A percentile compares a stretch with the other conserved stretches of the same genome.
Conservation (phyloP, 2,329 filamentous ascomycete species). For the Neofusicoccum umdonicola region DNA sequence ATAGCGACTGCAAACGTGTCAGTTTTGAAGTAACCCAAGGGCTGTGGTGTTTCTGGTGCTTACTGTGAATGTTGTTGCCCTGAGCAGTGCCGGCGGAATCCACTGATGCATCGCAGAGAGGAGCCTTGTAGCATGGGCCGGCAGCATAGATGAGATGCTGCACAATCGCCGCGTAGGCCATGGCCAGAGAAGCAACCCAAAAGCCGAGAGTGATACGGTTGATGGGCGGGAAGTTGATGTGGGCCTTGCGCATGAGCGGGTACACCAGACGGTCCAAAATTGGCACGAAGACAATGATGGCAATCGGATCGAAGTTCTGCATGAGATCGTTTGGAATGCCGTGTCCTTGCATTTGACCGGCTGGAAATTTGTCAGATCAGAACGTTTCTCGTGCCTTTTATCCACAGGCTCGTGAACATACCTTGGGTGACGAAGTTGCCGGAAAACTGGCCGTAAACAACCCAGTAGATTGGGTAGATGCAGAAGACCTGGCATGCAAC, state of each 20-base stretch:
- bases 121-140: slow-evolving; percentile 45
- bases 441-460: slow-evolving; percentile 42
- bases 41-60: too few relatives aligned
- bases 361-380: slow-evolving; percentile 19
- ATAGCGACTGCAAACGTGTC: slow-evolving; percentile 30
- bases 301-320: slow-evolving; percentile 48
- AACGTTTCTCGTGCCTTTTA: too few relatives aligned
- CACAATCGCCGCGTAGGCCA: slow-evolving; percentile 57
- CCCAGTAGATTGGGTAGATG: slow-evolving; percentile 49
- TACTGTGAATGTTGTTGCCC: slow-evolving; percentile 40
- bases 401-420: not conserved
- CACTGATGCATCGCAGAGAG: slow-evolving; percentile 33
- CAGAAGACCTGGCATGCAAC: slow-evolving; percentile 67
- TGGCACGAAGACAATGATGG: slow-evolving; percentile 48
- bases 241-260: slow-evolving; percentile 41
- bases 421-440: slow-evolving; percentile 47
- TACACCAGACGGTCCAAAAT: slow-evolving; percentile 44
- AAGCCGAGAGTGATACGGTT: slow-evolving; percentile 54
- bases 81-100: slow-evolving; percentile 29
- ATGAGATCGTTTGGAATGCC: slow-evolving; percentile 50
- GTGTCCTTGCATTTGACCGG: slow-evolving; percentile 43
- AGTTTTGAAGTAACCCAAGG: not conserved
- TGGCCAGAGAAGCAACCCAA: slow-evolving; percentile 51
- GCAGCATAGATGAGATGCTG: slow-evolving; percentile 57
- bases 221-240: slow-evolving; percentile 50